Evolutionary conservation across 441 rosid genomes (phyloP), one percentile per base, ranked within the genome.

Genomic region (Pelargonium exstipulatum): DNA sequence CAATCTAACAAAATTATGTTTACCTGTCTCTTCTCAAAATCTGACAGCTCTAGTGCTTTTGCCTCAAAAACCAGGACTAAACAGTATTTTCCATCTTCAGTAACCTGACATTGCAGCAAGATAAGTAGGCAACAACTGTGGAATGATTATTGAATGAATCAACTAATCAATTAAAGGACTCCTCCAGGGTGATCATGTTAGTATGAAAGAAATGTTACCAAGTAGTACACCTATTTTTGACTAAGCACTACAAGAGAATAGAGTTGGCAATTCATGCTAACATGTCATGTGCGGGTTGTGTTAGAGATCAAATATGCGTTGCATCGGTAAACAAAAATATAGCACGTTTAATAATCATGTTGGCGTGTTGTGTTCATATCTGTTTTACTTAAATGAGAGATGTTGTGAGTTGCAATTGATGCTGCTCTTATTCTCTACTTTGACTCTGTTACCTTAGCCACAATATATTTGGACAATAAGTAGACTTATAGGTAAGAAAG

Each of bases 11-110:
- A 13, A 1, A 8, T 58, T 45, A 14, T 4, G 5, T 70, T 70
- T 79, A 91, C 97, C 92, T 86, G 95, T 87, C 96, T 86, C 81
- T 78, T 10, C 32, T 91, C 97, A 48, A 91, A 94, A 69, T 94
- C 99, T 46, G 92, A 81, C 73, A 94, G 77, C 77, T 82, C 63
- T 69, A 94, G 79, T 64, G 85, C 83, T 80, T 90, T 90, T 64
- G 99, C 96, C 84, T 84, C 90, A 65, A 94, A 91, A 55, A 83
- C 75, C 76, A 94, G 83, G 73, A 83, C 91, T 48, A 94, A 80
- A 76, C 90, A 85, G 85, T 91, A 94, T 76, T 88, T 87, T 69
- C 94, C 96, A 70, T 88, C 95, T 16, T 80, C 82, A 7, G 89
- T 80, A 70, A 94, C 94, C 99, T 94, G 55, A 53, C 60, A 73